Conservation (phyloP, 768 basidiomycete species). For the Daedalea quercina region DNA sequence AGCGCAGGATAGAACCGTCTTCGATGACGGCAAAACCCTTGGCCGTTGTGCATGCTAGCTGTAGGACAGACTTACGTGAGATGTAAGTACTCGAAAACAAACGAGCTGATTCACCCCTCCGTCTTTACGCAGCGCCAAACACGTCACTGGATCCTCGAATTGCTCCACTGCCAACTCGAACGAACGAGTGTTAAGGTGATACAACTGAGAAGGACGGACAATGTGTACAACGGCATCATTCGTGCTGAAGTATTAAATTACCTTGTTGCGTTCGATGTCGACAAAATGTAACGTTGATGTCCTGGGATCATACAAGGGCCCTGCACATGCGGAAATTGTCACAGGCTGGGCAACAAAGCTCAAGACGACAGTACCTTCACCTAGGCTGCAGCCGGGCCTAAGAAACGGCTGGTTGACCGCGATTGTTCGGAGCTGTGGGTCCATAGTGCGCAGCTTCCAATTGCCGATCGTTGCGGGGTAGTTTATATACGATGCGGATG, state of each 20-base stretch:
- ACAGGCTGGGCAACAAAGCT: neutral
- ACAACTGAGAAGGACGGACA: slow-evolving; percentile 33
- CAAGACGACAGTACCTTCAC: slow-evolving; percentile 45
- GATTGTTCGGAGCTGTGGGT: slow-evolving; percentile 25
- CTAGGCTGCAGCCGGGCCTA: slow-evolving; percentile 42
- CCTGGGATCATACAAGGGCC: slow-evolving; percentile 53
- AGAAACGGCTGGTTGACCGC: slow-evolving; percentile 40
- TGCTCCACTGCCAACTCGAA: slow-evolving; percentile 37
- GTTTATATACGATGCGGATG: neutral
- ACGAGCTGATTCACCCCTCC: slow-evolving; percentile 32
- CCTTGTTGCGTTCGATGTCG: slow-evolving; percentile 54
- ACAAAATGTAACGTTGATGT: slow-evolving; percentile 59
- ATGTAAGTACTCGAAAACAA: neutral
- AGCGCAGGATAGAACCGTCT: slow-evolving; percentile 32
- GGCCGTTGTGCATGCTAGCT: slow-evolving; percentile 59
- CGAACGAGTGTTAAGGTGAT: slow-evolving; percentile 40
- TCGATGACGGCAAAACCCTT: slow-evolving; percentile 49
- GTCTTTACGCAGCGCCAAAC: slow-evolving; percentile 44
- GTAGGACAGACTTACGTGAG: neutral
- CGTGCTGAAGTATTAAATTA: too few relatives aligned
- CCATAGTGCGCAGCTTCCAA: neutral
- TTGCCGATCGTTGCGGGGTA: neutral
- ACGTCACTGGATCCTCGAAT: slow-evolving; percentile 51
- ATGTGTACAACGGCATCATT: neutral
- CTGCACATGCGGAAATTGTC: slow-evolving; percentile 24